Conservation (phyloP, 352 stramenopile species). For the Globisporangium parvum region DNA sequence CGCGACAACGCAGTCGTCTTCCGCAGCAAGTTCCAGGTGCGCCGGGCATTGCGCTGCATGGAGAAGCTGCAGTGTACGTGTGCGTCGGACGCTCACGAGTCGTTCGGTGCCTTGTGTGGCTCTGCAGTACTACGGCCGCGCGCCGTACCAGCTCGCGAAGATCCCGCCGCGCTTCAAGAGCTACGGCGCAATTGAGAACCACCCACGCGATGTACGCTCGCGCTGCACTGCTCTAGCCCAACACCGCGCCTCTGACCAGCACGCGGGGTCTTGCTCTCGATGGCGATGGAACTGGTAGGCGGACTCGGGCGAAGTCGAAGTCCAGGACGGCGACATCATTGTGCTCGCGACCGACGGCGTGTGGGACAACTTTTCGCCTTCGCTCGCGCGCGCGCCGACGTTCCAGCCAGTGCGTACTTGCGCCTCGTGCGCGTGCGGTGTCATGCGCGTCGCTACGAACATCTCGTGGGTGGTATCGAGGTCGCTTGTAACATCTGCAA, state of each 20-base stretch:
- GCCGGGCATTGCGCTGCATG: background rate
- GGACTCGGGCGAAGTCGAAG: constrained; percentile 59
- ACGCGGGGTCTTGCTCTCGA: background rate
- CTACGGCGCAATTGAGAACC: constrained; percentile 76
- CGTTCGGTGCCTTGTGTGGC: background rate
- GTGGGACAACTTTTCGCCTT: constrained; percentile 73
- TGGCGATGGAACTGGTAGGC: constrained; percentile 36
- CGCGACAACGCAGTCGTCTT: constrained; percentile 56
- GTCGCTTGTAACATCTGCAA: constrained; percentile 1
- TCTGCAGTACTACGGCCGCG: constrained; percentile 57
- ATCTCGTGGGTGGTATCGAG: constrained; percentile 1
- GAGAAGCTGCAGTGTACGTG: background rate
- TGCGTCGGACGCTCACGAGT: background rate
- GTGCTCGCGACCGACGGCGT: constrained; percentile 77
- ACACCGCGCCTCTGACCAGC: background rate
- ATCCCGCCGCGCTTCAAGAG: constrained; percentile 64
- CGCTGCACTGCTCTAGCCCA: background rate
- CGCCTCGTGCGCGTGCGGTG: background rate
- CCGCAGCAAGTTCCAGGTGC: constrained; percentile 66
- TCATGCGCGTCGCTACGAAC: background rate
- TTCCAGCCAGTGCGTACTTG: constrained; percentile 46
- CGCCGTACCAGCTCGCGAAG: constrained; percentile 75
- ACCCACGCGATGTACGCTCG: constrained; percentile 53
- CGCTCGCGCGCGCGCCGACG: constrained; percentile 36
- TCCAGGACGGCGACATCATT: constrained; percentile 72